phyloP scores from a whole-genome alignment of 108 stramenopile species.

The Licmophora abbreviata region DNA sequence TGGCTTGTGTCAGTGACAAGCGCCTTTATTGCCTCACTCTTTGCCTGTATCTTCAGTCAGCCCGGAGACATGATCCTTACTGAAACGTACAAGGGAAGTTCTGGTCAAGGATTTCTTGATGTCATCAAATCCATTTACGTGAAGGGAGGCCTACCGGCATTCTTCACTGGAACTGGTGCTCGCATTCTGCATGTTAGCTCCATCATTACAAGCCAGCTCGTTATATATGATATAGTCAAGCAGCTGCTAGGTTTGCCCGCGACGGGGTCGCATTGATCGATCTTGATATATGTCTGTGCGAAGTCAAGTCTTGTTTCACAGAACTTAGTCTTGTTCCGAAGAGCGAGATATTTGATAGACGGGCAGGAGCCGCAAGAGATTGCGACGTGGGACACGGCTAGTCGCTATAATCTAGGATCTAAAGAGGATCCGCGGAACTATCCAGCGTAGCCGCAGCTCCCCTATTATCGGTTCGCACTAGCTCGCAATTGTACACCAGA shows the following conservation, averaged over 20 bases:
- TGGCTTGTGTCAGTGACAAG: conserved; percentile 60
- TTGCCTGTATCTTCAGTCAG: conserved; percentile 87
- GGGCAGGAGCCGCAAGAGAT: too few relatives aligned
- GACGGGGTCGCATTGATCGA: conserved; percentile 74
- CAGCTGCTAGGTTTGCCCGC: conserved; percentile 85
- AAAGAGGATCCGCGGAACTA: too few relatives aligned
- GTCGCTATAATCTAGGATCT: too few relatives aligned
- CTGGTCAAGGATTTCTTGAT: conserved; percentile 10
- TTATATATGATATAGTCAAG: conserved; percentile 93
- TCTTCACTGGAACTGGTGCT: conserved; percentile 76
- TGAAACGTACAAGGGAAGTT: conserved; percentile 50
- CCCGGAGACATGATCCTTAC: conserved; percentile 95
- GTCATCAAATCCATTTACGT: conserved; percentile 24
- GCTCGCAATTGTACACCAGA: too few relatives aligned
- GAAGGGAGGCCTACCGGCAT: conserved; percentile 41
- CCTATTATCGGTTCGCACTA: too few relatives aligned
- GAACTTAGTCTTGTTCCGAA: too few relatives aligned
- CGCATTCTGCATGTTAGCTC: conserved; percentile 85
- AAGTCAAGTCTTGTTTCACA: too few relatives aligned
- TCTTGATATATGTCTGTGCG: too few relatives aligned
- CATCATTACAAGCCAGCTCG: conserved; percentile 89
- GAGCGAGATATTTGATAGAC: too few relatives aligned
- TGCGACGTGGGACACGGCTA: too few relatives aligned
- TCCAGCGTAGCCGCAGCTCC: too few relatives aligned
- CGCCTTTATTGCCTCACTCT: conserved; percentile 64